phyloP scores from a whole-genome alignment of 331 rosid species.

The Phaseolus coccineus region DNA sequence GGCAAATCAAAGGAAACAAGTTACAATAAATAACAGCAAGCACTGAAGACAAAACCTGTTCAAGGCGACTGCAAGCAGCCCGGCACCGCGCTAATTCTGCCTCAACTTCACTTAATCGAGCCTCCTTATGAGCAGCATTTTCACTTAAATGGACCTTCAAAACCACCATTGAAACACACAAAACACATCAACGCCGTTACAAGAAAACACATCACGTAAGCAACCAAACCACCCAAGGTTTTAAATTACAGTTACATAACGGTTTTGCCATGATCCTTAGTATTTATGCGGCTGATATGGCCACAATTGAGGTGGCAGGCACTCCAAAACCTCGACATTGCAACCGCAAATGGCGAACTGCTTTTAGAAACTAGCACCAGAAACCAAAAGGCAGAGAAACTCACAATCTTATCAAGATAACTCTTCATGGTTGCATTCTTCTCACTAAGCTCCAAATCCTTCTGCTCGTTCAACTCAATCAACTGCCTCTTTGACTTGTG shows the following conservation, averaged over 20 bases:
- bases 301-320: background rate
- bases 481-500: slow-evolving; percentile 90
- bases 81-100: slow-evolving; percentile 73
- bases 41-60: slow-evolving; percentile 59
- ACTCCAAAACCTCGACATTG: background rate
- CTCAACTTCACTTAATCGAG: slow-evolving; percentile 71
- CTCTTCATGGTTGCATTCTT: slow-evolving; percentile 76
- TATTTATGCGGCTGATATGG: background rate
- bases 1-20: slow-evolving; percentile 14
- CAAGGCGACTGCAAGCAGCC: slow-evolving; percentile 69
- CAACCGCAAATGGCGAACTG: background rate
- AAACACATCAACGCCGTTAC: slow-evolving; percentile 7
- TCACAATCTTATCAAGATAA: slow-evolving; percentile 92
- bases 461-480: slow-evolving; percentile 74
- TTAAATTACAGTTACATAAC: background rate
- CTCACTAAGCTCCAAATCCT: slow-evolving; percentile 77
- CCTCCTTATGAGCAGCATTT: slow-evolving; percentile 81
- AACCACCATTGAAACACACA: slow-evolving; percentile 36
- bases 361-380: background rate
- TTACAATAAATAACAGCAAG: slow-evolving; percentile 27
- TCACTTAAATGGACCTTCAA: slow-evolving; percentile 68
- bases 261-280: too few relatives aligned
- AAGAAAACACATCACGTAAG: background rate
- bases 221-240: slow-evolving; percentile 9
- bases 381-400: slow-evolving; percentile 36